Evolutionary conservation across 768 basidiomycete genomes (phyloP), one percentile per base, ranked within the genome.

Genomic region (Mycena sanguinolenta): DNA sequence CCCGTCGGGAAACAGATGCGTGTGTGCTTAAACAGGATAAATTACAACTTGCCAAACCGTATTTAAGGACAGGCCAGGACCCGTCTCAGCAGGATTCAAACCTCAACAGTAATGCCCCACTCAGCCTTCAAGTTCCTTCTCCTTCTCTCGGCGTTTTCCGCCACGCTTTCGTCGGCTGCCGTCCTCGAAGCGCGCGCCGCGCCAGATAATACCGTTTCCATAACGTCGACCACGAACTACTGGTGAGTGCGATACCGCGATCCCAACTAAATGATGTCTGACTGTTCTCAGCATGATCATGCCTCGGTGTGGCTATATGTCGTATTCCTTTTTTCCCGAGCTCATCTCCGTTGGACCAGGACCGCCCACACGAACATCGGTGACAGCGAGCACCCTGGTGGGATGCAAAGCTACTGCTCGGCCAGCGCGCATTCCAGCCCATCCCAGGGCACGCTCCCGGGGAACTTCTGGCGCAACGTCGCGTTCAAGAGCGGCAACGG

Each of bases 381-480:
- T 21, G 87, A 87, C 69, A 87, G 84, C 70, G 88, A 90, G 71
- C 82, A 85, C 67, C 85, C 87, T 0, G 88, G 88, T 17, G 87
- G 88, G 4, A 88, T 83, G 78, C 84, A 85, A 70, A 85, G 84
- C 0, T 90, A 88, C 74, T 90, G 89, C n/a, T n/a, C n/a, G n/a
- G n/a, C n/a, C n/a, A n/a, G n/a, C n/a, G n/a, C n/a, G n/a, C n/a
- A n/a, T n/a, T n/a, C n/a, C n/a, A n/a, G n/a, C n/a, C n/a, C n/a
- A n/a, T n/a, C n/a, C n/a, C n/a, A n/a, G n/a, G n/a, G 70, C 85
- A 88, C 81, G 65, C 77, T 89, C 0, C 82, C 87, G 0, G 67
- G 70, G 19, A 76, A 83, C 53, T 89, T 89, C 72, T 90, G 88
- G 88, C 82, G 80, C 57, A 82, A 86, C 52, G 84, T 89, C 30